These are phyloP conservation scores for Blastobotrys americana DNA, from an alignment of 805 yeast species.

Conservation along the genomic window DNA sequence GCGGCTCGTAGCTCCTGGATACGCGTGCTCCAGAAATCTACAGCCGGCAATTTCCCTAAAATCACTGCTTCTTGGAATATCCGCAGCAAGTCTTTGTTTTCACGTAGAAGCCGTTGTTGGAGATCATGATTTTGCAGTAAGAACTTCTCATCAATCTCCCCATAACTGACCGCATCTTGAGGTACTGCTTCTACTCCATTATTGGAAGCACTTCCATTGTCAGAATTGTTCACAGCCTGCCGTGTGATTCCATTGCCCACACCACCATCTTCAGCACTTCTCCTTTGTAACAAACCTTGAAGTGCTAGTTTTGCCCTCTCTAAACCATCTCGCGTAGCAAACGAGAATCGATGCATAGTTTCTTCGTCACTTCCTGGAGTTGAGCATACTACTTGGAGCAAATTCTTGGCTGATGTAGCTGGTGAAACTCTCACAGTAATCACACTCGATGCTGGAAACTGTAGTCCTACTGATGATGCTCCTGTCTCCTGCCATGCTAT, in stretches of 20 bases:
- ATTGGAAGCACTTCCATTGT: conserved; percentile 3
- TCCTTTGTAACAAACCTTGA: conserved; percentile 9
- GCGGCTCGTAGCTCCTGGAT: conserved; percentile 73
- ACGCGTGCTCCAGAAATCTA: conserved; percentile 82
- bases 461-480: not conserved
- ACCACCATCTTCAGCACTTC: conserved; percentile 3
- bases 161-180: conserved; percentile 16
- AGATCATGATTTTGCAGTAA: conserved; percentile 64
- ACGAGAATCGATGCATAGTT: conserved; percentile 8
- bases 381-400: conserved; percentile 45
- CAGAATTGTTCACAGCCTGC: too few species aligned
- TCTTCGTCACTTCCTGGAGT: conserved; percentile 6
- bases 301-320: conserved; percentile 8
- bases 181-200: conserved; percentile 17
- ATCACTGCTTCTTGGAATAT: conserved; percentile 87
- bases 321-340: conserved; percentile 9
- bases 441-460: conserved; percentile 2
- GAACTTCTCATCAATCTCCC: conserved; percentile 48
- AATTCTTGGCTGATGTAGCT: conserved; percentile 57
- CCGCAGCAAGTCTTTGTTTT: conserved; percentile 59
- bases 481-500: conserved; percentile 7
- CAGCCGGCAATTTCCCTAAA: conserved; percentile 56
- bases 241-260: conserved; percentile 5
- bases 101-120: conserved; percentile 69
- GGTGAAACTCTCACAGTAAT: conserved; percentile 56